A percentile compares a stretch with the other conserved stretches of the same genome.
Evolutionary conservation across 2,329 filamentous ascomycete genomes (phyloP).

Genomic region (Arthrocladium fulminans): DNA sequence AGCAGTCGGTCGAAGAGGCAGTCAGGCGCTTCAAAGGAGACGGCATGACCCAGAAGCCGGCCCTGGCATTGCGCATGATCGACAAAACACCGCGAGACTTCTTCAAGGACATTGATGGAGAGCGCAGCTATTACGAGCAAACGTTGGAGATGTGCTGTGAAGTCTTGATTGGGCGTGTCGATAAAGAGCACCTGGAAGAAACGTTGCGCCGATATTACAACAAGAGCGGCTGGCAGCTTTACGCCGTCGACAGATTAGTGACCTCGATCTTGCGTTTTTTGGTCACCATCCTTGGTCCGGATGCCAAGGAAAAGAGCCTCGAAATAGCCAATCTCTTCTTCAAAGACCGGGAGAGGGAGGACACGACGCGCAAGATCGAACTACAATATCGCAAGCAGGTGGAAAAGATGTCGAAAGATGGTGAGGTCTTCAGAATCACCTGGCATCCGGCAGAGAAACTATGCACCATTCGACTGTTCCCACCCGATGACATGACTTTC

Average conservation of each 20-base stretch:
- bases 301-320: slow-evolving; percentile 85
- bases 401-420: slow-evolving; percentile 86
- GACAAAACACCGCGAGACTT: slow-evolving; percentile 67
- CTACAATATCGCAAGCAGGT: slow-evolving; percentile 85
- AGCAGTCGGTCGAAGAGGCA: slow-evolving; percentile 62
- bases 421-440: slow-evolving; percentile 79
- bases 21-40: slow-evolving; percentile 58
- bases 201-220: slow-evolving; percentile 86
- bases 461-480: slow-evolving; percentile 71
- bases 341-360: slow-evolving; percentile 67
- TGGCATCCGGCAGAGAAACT: slow-evolving; percentile 64
- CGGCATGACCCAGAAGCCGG: slow-evolving; percentile 54
- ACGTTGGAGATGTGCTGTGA: slow-evolving; percentile 80
- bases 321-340: slow-evolving; percentile 85
- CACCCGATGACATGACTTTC: slow-evolving; percentile 71
- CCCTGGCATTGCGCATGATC: slow-evolving; percentile 72
- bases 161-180: slow-evolving; percentile 71
- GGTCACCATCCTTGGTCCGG: slow-evolving; percentile 54
- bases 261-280: slow-evolving; percentile 71
- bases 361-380: slow-evolving; percentile 82
- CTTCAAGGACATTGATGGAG: slow-evolving; percentile 56
- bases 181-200: slow-evolving; percentile 78
- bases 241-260: slow-evolving; percentile 84
- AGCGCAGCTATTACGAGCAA: slow-evolving; percentile 73
- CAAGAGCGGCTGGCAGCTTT: slow-evolving; percentile 82